Base-by-base conservation (phyloP, 768 basidiomycete genomes). In the Leccinum barrowsii region DNA sequence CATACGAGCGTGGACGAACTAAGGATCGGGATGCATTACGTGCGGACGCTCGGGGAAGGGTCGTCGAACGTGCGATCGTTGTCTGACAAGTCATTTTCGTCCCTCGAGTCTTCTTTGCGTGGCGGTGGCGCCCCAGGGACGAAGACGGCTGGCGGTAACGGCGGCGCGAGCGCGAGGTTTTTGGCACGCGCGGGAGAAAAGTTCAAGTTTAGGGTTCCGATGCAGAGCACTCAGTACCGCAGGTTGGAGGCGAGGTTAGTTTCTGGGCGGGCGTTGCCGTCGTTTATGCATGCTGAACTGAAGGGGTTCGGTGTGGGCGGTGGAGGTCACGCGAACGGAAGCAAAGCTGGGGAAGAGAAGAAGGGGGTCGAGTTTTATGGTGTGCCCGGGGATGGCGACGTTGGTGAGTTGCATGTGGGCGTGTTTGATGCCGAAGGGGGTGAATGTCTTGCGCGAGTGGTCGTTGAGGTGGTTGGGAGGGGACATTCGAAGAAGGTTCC, bases 1-100 rank as follows among this genome's bases (percentile, higher is more conserved):
- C 70, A 62, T 26, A 74, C 71, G 40, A 83, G 81, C 65, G 77
- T 75, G 26, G 89, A 90, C 67, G 89, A 88, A 52, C 78, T 91
- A 24, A 76, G 78, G 26, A 82, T 87, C 68, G 86, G 87, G 7
- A 78, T 89, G 62, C 85, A 84, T 63, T 90, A 89, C 63, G 85
- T 90, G 40, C 82, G 82, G 52, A 81, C 86, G 13, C 76, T 90
- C 56, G 89, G 87, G 21, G 85, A 78, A 35, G 84, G 87, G 34
- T 55, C 60, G 7, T 58, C 64, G 10, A 67, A 64, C 55, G 67
- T 64, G 48, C 70, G 66, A 12, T 76, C 75, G 3, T 66, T 65
- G 21, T 76, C 78, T 0, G 70, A 75, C 57, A 69, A 65, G 67
- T 86, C 86, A 12, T 84, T 85, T 64, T 82, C 85, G 4, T 85